Evolutionary conservation across 495 filamentous ascomycete genomes (phyloP), one percentile per base, ranked within the genome.

Genomic region (Daldinia childiae): DNA sequence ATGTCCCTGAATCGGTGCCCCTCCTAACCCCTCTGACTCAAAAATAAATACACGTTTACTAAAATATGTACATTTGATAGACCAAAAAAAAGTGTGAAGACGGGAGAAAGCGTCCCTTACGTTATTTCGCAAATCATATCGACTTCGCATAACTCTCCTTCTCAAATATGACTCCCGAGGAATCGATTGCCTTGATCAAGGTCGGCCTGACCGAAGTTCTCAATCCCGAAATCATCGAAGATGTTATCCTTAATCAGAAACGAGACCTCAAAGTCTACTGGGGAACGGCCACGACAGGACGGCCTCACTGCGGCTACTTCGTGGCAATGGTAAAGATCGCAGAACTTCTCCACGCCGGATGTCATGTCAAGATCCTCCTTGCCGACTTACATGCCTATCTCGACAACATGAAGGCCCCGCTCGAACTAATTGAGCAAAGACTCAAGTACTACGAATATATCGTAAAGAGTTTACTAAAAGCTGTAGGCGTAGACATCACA

Each of bases 321-420:
- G 90, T 95, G 1, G 87, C 91, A 14, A 89, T 89, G 76, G 82
- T 97, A 67, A 98, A 98, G 80, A 89, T 98, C 73, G 94, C 93
- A 34, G 89, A 99, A 74, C 88, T 97, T 68, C 88, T 99, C 3
- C 84, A 84, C 34, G 94, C 95, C 24, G 94, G 92, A 19, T 97
- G 93, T 79, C 84, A 91, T 24, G 87, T 98, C 62, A 89, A 86
- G 41, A 84, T 97, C 52, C 89, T 97, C 9, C 88, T 97, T 12
- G 93, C 93, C 69, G 93, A 97, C 70, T 85, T 92, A 62, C 92
- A 93, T 76, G 89, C 87, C 69, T 92, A 90, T 81, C 89, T 94
- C 60, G 92, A 94, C 81, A 92, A 91, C 80, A 84, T 93, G 65
- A 97, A 96, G 79, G 92, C 92, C 0, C 92, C 90, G 0, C 85